Conservation (phyloP, 2,329 filamentous ascomycete genomes). For the Paecilomyces formosus region DNA sequence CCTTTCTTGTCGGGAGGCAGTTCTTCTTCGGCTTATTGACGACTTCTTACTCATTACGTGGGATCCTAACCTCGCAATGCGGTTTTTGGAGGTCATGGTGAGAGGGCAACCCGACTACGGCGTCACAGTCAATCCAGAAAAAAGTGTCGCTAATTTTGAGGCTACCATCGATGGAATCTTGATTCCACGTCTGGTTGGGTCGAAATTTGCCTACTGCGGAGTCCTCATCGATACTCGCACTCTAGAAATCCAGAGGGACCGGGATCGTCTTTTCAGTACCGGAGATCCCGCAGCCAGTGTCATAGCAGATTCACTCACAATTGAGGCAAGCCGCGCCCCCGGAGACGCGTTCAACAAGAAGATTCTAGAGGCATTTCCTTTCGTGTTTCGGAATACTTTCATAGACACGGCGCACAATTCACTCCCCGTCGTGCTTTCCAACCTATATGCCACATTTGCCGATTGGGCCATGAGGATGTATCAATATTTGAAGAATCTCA, state of each 20-base stretch:
- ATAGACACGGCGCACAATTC: conserved; percentile 63
- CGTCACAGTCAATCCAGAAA: conserved; percentile 65
- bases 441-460: conserved; percentile 65
- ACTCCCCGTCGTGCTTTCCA: conserved; percentile 58
- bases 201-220: conserved; percentile 80
- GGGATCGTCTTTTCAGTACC: conserved; percentile 41
- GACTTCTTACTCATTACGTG: conserved; percentile 87
- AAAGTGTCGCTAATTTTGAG: conserved; percentile 81
- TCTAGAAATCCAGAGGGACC: conserved; percentile 66
- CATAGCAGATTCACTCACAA: conserved; percentile 65
- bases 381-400: conserved; percentile 61
- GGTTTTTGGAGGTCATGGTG: conserved; percentile 76
- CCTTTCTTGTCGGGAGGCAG: conserved; percentile 49
- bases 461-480: conserved; percentile 72
- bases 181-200: conserved; percentile 44
- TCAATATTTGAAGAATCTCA: conserved; percentile 54
- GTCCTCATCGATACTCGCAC: conserved; percentile 66
- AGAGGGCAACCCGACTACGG: conserved; percentile 71
- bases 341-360: conserved; percentile 77
- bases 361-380: conserved; percentile 66
- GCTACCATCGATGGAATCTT: conserved; percentile 47
- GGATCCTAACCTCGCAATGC: conserved; percentile 55
- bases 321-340: conserved; percentile 65
- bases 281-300: conserved; percentile 45
- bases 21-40: conserved; percentile 79